phyloP scores from a whole-genome alignment of 257 asterid species.

The Solanum etuberosum region DNA sequence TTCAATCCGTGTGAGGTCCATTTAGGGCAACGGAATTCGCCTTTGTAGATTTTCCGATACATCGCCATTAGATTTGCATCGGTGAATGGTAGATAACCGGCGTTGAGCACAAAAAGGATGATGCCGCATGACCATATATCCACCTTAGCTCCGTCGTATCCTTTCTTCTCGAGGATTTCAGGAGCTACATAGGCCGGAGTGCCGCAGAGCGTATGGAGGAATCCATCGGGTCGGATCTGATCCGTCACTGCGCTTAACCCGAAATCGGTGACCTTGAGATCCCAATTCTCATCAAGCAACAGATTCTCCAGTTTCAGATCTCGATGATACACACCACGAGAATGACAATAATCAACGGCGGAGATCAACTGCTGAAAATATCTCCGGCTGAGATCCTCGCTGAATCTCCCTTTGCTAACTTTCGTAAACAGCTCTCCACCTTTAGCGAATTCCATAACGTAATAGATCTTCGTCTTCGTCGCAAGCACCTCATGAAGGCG shows the following conservation, averaged over 20 bases:
- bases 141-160: neutral
- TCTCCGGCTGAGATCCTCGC: slow-evolving; percentile 9
- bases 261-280: slow-evolving; percentile 3
- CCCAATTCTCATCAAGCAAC: slow-evolving; percentile 4
- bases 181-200: slow-evolving; percentile 9
- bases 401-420: neutral
- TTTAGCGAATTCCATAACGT: slow-evolving; percentile 1
- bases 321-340: neutral
- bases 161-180: slow-evolving; percentile 2
- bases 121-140: slow-evolving; percentile 6
- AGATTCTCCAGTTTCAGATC: slow-evolving; percentile 5
- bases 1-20: slow-evolving; percentile 1
- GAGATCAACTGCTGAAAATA: slow-evolving; percentile 5
- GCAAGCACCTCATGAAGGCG: neutral
- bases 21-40: neutral
- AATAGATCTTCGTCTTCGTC: neutral
- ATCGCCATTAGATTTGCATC: slow-evolving; percentile 3
- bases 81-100: neutral
- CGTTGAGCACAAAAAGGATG: slow-evolving; percentile 5
- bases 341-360: slow-evolving; percentile 4
- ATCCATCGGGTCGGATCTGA: slow-evolving; percentile 5
- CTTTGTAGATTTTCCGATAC: slow-evolving; percentile 5
- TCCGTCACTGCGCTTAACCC: neutral
- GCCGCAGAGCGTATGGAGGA: slow-evolving; percentile 1
- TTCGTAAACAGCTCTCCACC: slow-evolving; percentile 4